Base-by-base conservation (phyloP, 352 stramenopile species). In the Pilasporangium apinafurcum region DNA sequence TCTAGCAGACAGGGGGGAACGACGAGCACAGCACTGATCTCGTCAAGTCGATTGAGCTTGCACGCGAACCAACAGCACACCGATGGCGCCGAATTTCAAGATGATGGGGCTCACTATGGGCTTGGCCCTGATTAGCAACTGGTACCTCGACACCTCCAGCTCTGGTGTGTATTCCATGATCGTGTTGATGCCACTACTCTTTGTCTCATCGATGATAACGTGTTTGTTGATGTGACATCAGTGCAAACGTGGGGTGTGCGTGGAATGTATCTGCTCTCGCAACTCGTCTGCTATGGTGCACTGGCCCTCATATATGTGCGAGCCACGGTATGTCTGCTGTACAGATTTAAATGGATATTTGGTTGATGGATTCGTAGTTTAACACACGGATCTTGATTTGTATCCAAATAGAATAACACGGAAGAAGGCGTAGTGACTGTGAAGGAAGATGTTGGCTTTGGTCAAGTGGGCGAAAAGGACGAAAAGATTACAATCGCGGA, bases 401-500 rank as follows among this genome's bases (percentile, higher is more conserved):
- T 30, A 21, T 14, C 36, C 1, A n/a, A 40, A 28, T 38, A 86
- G 72, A 86, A 80, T 53, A 92, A 86, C 63, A 86, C 75, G 30
- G 80, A 92, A 41, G 50, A 73, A 4, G 80, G 74, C 9, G 65
- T 84, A 0, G 34, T 92, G 10, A 76, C 56, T 2, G 75, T 92
- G 14, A 88, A 89, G 55, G 78, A 92, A 47, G 80, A 90, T 38
- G 10, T 84, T 24, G 74, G 76, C 48, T 89, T 92, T 48, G 80
- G 77, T 22, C 73, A 87, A 53, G 75, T 70, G 14, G 68, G 74
- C 31, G 77, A 87, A 2, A 65, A 64, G 26, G 76, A 85, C 25
- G 77, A 90, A 58, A 88, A 89, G 61, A 74, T 92, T 44, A 87
- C 77, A 8, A 59, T 92, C 51, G 61, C 77, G n/a, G 76, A 89